Evolutionary conservation across 352 stramenopile genomes (phyloP).

Genomic region (Pythium brachiatum): DNA sequence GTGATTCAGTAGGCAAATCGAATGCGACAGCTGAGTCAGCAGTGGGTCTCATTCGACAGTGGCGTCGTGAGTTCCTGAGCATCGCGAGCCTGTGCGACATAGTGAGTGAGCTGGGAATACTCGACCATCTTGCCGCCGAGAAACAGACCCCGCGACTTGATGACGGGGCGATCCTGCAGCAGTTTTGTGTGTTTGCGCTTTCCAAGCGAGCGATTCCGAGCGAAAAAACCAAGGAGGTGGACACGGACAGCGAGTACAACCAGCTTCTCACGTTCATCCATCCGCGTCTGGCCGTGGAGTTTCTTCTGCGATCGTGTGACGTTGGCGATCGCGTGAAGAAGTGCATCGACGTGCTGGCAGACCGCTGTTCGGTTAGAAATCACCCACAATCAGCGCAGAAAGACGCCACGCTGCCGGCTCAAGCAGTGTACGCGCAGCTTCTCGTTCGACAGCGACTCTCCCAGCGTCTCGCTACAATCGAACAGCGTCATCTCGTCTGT

Average conservation of each 20-base stretch:
- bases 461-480: neutral
- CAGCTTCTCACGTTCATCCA: constrained; percentile 19
- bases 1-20: neutral
- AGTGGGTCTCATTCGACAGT: constrained; percentile 8
- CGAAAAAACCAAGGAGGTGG: neutral
- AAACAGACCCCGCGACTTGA: neutral
- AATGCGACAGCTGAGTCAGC: neutral
- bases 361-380: neutral
- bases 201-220: neutral
- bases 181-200: constrained; percentile 21
- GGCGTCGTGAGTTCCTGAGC: constrained; percentile 13
- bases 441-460: neutral
- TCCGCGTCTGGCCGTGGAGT: constrained; percentile 15
- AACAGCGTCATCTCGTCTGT: neutral
- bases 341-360: constrained; percentile 15
- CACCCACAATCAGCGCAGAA: neutral
- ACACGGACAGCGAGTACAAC: constrained; percentile 17
- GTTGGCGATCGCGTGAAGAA: constrained; percentile 8
- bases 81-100: constrained; percentile 7
- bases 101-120: neutral
- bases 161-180: constrained; percentile 4
- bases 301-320: constrained; percentile 15
- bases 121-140: neutral
- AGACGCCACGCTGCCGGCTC: neutral
- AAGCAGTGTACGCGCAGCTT: constrained; percentile 7